Evolutionary conservation across 768 basidiomycete genomes (phyloP), one percentile per base, ranked within the genome.

Genomic region (Rhodotorula kratochvilovae): DNA sequence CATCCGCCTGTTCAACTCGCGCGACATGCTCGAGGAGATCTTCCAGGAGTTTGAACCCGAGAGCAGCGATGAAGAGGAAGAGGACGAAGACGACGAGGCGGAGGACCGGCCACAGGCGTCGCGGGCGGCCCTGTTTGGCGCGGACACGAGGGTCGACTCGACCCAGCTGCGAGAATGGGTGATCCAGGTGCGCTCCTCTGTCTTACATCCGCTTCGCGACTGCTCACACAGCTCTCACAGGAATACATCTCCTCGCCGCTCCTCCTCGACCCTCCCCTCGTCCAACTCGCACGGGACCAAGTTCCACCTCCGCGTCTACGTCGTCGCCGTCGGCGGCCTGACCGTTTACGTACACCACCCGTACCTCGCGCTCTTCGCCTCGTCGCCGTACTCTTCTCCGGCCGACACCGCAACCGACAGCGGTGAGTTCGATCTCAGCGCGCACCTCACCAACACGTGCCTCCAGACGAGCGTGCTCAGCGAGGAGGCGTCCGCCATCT

Each of bases 91-190:
- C 11, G 64, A 69, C 2, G 66, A 54, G 50, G 55, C 35, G 46
- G 58, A 33, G 27, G 42, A 21, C 16, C 56, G 53, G 42, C 54
- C 54, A 25, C 63, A 25, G 25, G 31, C 31, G 43, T 33, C 53
- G 50, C 51, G 46, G 25, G 70, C 70, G 16, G 70, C 66, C 2
- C 16, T 33, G 78, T 78, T 78, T 2, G 78, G 78, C 5, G 72
- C 75, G 8, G 80, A 77, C 5, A 82, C 80, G 0, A 83, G 87
- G 13, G 86, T 97, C 8, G 84, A 87, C 64, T 89, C 88, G 21
- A 92, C 91, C 17, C 95, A 96, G 76, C 83, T 99, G 55, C 86
- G 95, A 35, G 91, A 97, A 80, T 99, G 97, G 80, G 92, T 99
- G 27, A 87, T 97, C 48, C 96, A 98, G 87, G 95, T 92, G 71